Evolutionary conservation across 805 yeast species (phyloP), one percentile per base, ranked within the genome.

Genomic region (Wickerhamomyces subpelliculosus): DNA sequence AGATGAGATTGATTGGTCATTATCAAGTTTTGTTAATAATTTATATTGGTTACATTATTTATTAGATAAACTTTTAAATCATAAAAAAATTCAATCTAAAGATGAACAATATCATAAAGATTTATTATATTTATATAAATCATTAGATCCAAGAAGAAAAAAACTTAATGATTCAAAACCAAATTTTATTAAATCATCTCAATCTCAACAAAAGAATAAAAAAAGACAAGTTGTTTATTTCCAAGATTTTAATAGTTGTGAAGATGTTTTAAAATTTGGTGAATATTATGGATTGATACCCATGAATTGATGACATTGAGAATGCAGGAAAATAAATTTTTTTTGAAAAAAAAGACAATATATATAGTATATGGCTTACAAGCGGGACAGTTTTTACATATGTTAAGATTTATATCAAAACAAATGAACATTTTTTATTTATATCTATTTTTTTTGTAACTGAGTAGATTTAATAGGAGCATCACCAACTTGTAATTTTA

Each of bases 41-140:
- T 52, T 80, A 14, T 50, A 72, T 24, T 81, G 89, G 89, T 58
- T 81, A 32, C 79, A 78, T 46, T 80, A 78, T 49, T 41, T 82
- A n/a, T 64, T 69, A 27, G 72, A 72, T 36, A 68, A 71, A 42
- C 48, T 80, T 39, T 36, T 78, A 9, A 55, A 68, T 37, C 56
- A 54, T 37, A 76, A 75, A 35, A 51, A 54, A 18, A 57, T 62
- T 10, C 36, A 53, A 17, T 36, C 44, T 28, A 58, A 58, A 26
- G 51, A 48, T 26, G 40, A 39, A 18, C 40, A 43, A 27, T 53
- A 45, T 37, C 16, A 18, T 13, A 58, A 60, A 35, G 49, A 47
- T 23, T 40, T 65, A 36, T 45, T 49, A 32, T 56, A 49, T 29
- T 46, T 64, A 14, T 47, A 54, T 42, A 55, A 55, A 37, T 48